These are phyloP conservation scores for Santalum album DNA, from an alignment of 164 flowering plant genomes.

Conservation along the genomic window DNA sequence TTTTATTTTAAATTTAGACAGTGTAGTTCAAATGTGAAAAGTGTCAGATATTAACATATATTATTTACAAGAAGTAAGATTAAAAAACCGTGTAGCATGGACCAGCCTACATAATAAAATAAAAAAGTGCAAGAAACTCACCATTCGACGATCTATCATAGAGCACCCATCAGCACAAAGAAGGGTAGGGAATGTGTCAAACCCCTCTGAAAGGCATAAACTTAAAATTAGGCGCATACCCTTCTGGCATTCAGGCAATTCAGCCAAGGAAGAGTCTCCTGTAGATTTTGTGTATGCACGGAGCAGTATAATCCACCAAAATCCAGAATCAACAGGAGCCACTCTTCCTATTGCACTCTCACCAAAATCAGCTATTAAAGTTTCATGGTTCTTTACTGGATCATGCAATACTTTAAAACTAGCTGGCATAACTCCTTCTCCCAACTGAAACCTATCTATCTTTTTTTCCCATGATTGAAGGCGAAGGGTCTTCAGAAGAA, in stretches of 20 bases:
- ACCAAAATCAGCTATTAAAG: constrained; percentile 75
- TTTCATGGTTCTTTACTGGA: constrained; percentile 51
- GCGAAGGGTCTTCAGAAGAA: constrained; percentile 65
- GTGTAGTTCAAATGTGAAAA: no score
- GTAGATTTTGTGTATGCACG: constrained; percentile 80
- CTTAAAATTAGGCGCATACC: constrained; percentile 72
- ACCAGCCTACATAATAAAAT: no score
- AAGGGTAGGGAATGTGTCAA: constrained; percentile 85
- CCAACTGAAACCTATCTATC: constrained; percentile 64
- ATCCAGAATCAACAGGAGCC: constrained; percentile 88
- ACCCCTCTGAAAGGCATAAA: constrained; percentile 80
- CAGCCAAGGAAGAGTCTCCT: constrained; percentile 61
- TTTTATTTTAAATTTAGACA: no score
- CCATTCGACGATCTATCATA: constrained; percentile 91
- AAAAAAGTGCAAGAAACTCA: constrained; percentile 18
- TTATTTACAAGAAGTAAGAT: no score
- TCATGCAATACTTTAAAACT: constrained; percentile 85
- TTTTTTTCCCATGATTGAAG: constrained; percentile 85
- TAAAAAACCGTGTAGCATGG: no score
- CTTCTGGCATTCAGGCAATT: constrained; percentile 68
- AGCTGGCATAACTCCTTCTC: constrained; percentile 92
- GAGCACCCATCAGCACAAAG: constrained; percentile 86
- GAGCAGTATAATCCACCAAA: constrained; percentile 86
- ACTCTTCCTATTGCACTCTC: constrained; percentile 90
- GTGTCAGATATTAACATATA: no score